These are phyloP conservation scores for Cyclotella cryptica DNA, from an alignment of 108 stramenopile species.

Conservation along the genomic window DNA sequence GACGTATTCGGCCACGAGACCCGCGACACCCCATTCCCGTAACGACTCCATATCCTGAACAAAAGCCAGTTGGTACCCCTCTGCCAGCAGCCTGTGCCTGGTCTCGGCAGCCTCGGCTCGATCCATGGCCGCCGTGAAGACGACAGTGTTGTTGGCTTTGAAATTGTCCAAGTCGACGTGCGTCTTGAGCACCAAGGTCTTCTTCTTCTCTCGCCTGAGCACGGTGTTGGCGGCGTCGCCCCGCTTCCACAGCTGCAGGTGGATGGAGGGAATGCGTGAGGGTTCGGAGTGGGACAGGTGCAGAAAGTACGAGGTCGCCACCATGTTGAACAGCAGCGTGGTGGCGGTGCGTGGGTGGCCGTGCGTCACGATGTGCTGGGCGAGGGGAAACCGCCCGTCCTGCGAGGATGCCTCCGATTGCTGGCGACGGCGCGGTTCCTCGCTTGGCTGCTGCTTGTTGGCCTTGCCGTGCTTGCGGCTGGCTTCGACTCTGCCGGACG, in stretches of 20 bases:
- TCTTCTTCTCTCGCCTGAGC: slow-evolving; percentile 1
- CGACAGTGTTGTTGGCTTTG: slow-evolving; percentile 22
- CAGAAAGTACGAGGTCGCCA: slow-evolving; percentile 37
- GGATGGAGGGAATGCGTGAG: slow-evolving; percentile 11
- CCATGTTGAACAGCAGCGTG: slow-evolving; percentile 53
- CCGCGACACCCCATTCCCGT: slow-evolving; percentile 23
- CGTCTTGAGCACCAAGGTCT: slow-evolving; percentile 29
- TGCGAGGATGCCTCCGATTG: no score
- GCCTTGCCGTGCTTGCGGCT: no score
- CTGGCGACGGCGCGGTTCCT: not conserved
- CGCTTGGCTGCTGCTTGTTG: not conserved
- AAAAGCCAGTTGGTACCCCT: slow-evolving; percentile 45
- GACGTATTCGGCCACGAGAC: slow-evolving; percentile 30
- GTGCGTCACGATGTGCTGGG: slow-evolving; percentile 34
- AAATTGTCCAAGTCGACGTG: slow-evolving; percentile 30
- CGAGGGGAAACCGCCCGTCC: not conserved
- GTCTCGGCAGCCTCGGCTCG: slow-evolving; percentile 26
- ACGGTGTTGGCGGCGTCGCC: slow-evolving; percentile 6
- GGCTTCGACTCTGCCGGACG: not conserved
- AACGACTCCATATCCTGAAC: slow-evolving; percentile 50
- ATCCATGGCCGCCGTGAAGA: slow-evolving; percentile 40
- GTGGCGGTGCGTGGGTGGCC: slow-evolving; percentile 48
- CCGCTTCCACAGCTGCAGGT: slow-evolving; percentile 23
- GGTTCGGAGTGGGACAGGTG: slow-evolving; percentile 28
- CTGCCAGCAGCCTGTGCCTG: slow-evolving; percentile 2